A percentile compares a stretch with the other conserved stretches of the same genome.
These are phyloP conservation scores for Zygotorulaspora chibaensis DNA, from an alignment of 805 yeast genomes.

Conservation along the genomic window DNA sequence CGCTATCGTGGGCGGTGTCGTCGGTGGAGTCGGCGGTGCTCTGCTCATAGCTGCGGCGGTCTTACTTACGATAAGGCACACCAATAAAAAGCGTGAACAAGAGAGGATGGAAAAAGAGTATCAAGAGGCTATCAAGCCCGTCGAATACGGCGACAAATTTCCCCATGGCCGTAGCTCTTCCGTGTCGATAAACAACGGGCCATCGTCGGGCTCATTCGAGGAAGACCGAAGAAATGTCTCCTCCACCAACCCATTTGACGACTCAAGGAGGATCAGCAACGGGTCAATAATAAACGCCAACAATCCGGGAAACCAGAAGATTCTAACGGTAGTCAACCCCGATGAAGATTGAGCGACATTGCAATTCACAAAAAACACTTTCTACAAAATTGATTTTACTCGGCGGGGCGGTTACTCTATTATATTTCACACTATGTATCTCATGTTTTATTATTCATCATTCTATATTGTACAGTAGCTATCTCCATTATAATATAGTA, in stretches of 20 bases:
- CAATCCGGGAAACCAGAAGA: constrained; percentile 54
- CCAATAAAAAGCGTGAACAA: constrained; percentile 39
- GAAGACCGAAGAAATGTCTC: constrained; percentile 7
- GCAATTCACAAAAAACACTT: too few species aligned
- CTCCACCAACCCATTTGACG: constrained; percentile 59
- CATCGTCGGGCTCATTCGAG: constrained; percentile 14
- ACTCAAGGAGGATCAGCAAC: constrained; percentile 76
- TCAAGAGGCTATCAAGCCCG: constrained; percentile 53
- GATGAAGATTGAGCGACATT: constrained; percentile 43
- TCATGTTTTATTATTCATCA: neutral
- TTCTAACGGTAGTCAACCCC: constrained; percentile 84
- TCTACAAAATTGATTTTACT: too few species aligned
- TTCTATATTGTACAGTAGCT: neutral
- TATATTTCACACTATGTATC: neutral
- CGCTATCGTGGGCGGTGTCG: constrained; percentile 61
- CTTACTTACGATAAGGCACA: constrained; percentile 38
- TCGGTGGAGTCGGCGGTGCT: constrained; percentile 51
- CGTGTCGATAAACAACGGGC: constrained; percentile 11
- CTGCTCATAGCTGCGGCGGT: constrained; percentile 39
- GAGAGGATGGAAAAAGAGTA: constrained; percentile 53
- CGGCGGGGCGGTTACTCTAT: too few species aligned
- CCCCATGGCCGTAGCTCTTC: constrained; percentile 10
- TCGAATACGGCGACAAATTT: constrained; percentile 25
- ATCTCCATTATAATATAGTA: neutral
- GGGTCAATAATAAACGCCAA: constrained; percentile 86